Evolutionary conservation across 345 rosid genomes (phyloP).

Genomic region (Laguncularia racemosa): DNA sequence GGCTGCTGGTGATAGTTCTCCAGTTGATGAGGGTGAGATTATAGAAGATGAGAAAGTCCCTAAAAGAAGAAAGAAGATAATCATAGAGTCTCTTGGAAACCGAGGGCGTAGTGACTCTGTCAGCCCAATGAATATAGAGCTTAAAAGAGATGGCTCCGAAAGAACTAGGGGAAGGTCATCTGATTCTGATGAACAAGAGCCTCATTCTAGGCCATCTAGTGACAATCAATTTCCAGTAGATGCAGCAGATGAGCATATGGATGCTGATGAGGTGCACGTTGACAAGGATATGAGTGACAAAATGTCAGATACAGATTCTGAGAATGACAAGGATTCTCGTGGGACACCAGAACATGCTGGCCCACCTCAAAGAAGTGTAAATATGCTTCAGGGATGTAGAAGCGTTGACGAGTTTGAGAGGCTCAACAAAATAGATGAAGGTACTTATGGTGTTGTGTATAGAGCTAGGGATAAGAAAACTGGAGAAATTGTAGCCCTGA

Average conservation of each 20-base stretch:
- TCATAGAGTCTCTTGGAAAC: slow-evolving; percentile 30
- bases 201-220: slow-evolving; percentile 39
- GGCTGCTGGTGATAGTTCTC: slow-evolving; percentile 87
- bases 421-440: slow-evolving; percentile 96
- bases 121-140: slow-evolving; percentile 58
- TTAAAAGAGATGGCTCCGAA: slow-evolving; percentile 49
- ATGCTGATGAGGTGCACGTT: slow-evolving; percentile 40
- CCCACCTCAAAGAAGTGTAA: slow-evolving; percentile 70
- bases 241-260: slow-evolving; percentile 65
- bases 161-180: slow-evolving; percentile 45
- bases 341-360: slow-evolving; percentile 51
- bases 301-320: slow-evolving; percentile 45
- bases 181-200: slow-evolving; percentile 54
- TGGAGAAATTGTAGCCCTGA: slow-evolving; percentile 93
- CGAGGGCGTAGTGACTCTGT: slow-evolving; percentile 32
- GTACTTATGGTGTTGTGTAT: slow-evolving; percentile 97
- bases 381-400: slow-evolving; percentile 97
- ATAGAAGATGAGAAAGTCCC: slow-evolving; percentile 53
- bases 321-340: slow-evolving; percentile 33
- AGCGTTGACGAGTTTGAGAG: slow-evolving; percentile 98
- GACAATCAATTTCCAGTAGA: slow-evolving; percentile 42
- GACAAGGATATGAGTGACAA: slow-evolving; percentile 26
- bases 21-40: slow-evolving; percentile 83
- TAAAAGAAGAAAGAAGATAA: slow-evolving; percentile 57
- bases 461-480: slow-evolving; percentile 94